Evolutionary conservation across 257 asterid species (phyloP), one percentile per base, ranked within the genome.

Genomic region (Solanum medicagineum): DNA sequence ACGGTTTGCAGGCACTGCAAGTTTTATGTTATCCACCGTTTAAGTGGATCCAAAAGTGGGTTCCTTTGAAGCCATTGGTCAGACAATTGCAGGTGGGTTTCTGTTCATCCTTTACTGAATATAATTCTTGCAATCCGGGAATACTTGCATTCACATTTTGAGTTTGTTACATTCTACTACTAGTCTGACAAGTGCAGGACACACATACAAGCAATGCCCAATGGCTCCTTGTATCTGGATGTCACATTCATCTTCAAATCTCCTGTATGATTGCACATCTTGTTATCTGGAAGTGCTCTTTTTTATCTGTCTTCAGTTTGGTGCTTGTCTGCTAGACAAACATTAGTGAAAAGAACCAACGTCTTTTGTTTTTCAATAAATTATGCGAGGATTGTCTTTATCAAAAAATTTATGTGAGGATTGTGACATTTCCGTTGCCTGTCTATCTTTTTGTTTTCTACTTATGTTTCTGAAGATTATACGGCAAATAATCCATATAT

Each of bases 21-120:
- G 75, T 63, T 81, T 71, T 90, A 22, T 88, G 87, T 70, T 86
- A 82, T 84, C 90, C 89, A 32, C 93, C 91, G 0, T 57, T 89
- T 65, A 89, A 89, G 80, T 89, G 93, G 93, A 29, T 90, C 82
- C 88, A 89, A 65, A 90, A 86, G 73, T 90, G 91, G 93, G 79
- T 55, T 84, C 89, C 87, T 71, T 86, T 89, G 73, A 89, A 86
- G 87, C 84, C 81, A 53, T 53, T 90, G 49, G 77, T 83, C 69
- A 80, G 75, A 80, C 83, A 84, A 40, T 80, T 88, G 85, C 85
- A 86, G 91, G 93, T 90, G 86, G 83, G 81, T 82, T 44, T 85
- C 71, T 73, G 75, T 13, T 83, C 22, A 80, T 68, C 36, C 13
- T 47, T 54, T 81, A 6, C n/a, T 20, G 13, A n/a, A 66, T 49